A percentile compares a stretch with the other conserved stretches of the same genome.
These are phyloP conservation scores for Penicillium manginii DNA, from an alignment of 495 filamentous ascomycete genomes.

Conservation along the genomic window DNA sequence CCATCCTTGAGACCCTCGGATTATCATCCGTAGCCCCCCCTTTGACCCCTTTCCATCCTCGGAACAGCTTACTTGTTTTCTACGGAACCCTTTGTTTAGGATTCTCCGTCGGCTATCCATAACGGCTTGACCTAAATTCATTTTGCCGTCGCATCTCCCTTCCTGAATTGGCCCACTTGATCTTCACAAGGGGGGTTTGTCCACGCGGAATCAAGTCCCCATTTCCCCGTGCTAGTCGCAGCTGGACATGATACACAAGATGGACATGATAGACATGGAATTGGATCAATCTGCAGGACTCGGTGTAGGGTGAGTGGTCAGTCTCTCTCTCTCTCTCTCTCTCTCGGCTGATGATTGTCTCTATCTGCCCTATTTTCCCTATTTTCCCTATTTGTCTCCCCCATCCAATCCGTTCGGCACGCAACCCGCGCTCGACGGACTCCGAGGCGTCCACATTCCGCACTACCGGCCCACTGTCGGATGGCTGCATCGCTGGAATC, in stretches of 20 bases:
- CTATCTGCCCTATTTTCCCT: neutral
- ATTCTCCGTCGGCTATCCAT: neutral
- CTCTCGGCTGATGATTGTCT: neutral
- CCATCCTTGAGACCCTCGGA: no score
- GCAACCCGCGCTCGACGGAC: neutral
- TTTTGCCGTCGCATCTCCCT: conserved; percentile 9
- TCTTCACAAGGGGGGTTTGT: neutral
- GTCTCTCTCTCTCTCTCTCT: neutral
- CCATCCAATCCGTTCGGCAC: neutral
- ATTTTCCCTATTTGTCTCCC: neutral
- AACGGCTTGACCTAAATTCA: neutral
- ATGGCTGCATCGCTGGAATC: conserved; percentile 14
- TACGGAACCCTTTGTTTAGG: neutral
- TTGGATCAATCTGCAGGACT: neutral
- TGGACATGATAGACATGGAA: neutral
- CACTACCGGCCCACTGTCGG: conserved; percentile 22
- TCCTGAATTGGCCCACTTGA: conserved; percentile 3
- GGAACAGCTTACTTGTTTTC: conserved; percentile 1
- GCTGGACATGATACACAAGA: neutral
- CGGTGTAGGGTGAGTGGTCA: no score
- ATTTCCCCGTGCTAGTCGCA: neutral
- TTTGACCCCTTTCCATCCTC: neutral
- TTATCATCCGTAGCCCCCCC: no score
- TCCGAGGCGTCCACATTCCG: conserved; percentile 23
- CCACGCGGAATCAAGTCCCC: neutral